Base-by-base conservation (phyloP, 2,329 filamentous ascomycete species). In the Colletotrichum costaricense region DNA sequence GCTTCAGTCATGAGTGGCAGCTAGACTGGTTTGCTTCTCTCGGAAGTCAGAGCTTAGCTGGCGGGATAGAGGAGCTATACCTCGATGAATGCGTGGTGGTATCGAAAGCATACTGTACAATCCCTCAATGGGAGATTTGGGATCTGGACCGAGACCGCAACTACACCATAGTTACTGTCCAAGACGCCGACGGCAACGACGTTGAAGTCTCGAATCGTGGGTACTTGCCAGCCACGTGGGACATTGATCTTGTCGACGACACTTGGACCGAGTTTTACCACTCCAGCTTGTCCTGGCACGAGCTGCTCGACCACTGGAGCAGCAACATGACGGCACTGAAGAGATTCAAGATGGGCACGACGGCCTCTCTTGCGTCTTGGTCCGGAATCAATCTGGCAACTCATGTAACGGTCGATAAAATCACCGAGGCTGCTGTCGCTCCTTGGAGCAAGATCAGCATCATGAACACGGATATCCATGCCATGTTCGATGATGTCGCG, bases 1-100 rank as follows among this genome's bases (percentile, higher is more conserved):
- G 42, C 42, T 49, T 49, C 19, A 49, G 42, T 22, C 42, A 49
- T 9, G 42, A 49, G 4, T 49, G 42, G 42, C 42, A 49, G 42
- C 42, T 49, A 22, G 42, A 49, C 19, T 49, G 42, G 42, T 49
- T 49, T 9, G 42, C 42, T 22, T 49, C 42, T 22, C 42, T 49
- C 7, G 42, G 42, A 49, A 22, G 19, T 2, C 5, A 63, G 3
- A 79, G 78, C n/a, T 74, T 71, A 2, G 65, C 49, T 1, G 76
- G 76, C 0, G 85, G 84, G 0, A 78, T 88, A 0, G 74, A 82
- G 16, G 80, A 84, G 54, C 76, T 88, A 1, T 81, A 84, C 14
- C 78, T 88, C 0, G 85, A 87, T 55, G 78, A 85, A 66, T 88
- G 85, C 65, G 67, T 64, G 24, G 35, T 69, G 0, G 19, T 69